Evolutionary conservation across 2,329 filamentous ascomycete species (phyloP), one percentile per base, ranked within the genome.

Genomic region (Trichoderma atroviride): DNA sequence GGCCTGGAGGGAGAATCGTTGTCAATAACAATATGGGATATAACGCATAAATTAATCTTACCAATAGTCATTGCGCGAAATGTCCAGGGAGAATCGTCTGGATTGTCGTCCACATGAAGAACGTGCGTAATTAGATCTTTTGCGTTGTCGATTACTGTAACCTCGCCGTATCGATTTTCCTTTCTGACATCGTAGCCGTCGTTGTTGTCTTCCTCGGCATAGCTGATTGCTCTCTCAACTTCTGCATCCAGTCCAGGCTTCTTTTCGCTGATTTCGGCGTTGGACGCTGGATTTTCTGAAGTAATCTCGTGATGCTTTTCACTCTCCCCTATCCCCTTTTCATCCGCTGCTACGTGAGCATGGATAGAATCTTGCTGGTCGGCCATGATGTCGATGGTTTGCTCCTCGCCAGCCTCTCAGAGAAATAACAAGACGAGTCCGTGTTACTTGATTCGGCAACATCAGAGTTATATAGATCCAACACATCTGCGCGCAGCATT

Each of bases 91-190:
- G 74, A 73, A 27, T 71, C 50, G 5, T 63, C 59, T 22, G 72
- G 71, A 16, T 75, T 73, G 55, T 75, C 74, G 2, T 75, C 73
- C 35, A 73, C 74, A 3, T 74, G 72, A 53, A 75, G 73, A 7
- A 75, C 73, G 59, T 75, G 66, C 1, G 74, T 75, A 22, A 75
- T 70, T 14, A 74, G 64, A 35, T 74, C 73, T 2, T 74, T 66
- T 47, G 69, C 69, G 40, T 60, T 70, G 13, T 70, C 59, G 16
- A 70, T 55, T 19, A 70, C 66, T 9, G 55, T 57, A 16, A 57
- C 55, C 27, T 57, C 55, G 19, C 55, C 55, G 13, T 13, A 57
- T n/a, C 29, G 55, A 10, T 57, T 33, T 33, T 57, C 55, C 16
- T 57, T 57, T 19, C 55, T 57, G 14, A 57, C 55, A 57, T 57